These are phyloP conservation scores for Ustilago nuda DNA, from an alignment of 1,284 basidiomycete genomes.

Conservation along the genomic window DNA sequence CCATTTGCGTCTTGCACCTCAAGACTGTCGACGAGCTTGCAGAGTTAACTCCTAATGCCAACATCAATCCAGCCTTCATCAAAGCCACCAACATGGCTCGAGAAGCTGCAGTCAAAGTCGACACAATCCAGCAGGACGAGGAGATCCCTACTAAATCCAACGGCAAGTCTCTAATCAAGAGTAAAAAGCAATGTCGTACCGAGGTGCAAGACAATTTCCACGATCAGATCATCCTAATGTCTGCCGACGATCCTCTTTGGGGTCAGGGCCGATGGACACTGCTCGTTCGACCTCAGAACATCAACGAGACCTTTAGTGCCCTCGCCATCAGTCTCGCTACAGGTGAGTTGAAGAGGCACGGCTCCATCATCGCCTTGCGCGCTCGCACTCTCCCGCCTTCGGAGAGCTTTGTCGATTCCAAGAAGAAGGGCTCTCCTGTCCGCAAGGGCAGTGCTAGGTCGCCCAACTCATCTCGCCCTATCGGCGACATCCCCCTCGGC, in stretches of 20 bases:
- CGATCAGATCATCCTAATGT: conserved; percentile 28
- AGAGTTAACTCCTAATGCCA: conserved; percentile 9
- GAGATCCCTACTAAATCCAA: conserved; percentile 16
- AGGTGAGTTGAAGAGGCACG: conserved; percentile 17
- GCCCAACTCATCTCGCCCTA: conserved; percentile 1
- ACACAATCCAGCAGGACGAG: conserved; percentile 20
- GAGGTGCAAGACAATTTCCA: conserved; percentile 30
- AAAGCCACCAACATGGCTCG: conserved; percentile 13
- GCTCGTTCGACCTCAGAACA: conserved; percentile 13
- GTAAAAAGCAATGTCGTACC: conserved; percentile 37
- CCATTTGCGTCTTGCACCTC: conserved; percentile 19
- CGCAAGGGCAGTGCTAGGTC: conserved; percentile 12
- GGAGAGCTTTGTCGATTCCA: conserved; percentile 10
- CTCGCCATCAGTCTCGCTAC: conserved; percentile 26
- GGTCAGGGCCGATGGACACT: conserved; percentile 39
- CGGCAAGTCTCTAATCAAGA: conserved; percentile 10
- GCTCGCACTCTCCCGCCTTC: conserved; percentile 18
- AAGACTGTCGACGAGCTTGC: conserved; percentile 17
- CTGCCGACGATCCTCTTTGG: conserved; percentile 27
- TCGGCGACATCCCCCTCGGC: conserved; percentile 7
- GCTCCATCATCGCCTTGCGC: conserved; percentile 26
- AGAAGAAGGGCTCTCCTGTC: conserved; percentile 18
- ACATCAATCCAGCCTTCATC: conserved; percentile 3
- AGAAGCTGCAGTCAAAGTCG: conserved; percentile 4
- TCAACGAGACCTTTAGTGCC: conserved; percentile 15